These are phyloP conservation scores for Geotrichum histeridarum DNA, from an alignment of 1,139 yeast genomes.

Conservation along the genomic window DNA sequence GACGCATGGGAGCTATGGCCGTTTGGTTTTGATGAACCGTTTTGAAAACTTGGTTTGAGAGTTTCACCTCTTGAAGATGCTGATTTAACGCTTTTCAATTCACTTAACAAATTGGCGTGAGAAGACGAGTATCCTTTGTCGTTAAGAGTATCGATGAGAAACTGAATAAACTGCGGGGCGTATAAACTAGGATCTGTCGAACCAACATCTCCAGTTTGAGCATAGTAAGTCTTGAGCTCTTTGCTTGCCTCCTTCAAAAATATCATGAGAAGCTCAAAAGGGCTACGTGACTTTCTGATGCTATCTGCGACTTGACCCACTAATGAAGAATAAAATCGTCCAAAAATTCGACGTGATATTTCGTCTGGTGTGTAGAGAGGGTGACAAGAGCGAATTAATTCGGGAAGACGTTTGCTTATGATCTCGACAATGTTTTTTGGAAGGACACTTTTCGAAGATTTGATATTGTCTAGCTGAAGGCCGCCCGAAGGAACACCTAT, in stretches of 20 bases:
- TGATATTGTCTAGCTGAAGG: conserved; percentile 9
- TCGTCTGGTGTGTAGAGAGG: conserved; percentile 17
- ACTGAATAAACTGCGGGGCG: conserved; percentile 52
- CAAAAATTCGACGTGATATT: conserved; percentile 20
- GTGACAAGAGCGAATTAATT: not conserved
- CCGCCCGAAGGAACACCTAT: not conserved
- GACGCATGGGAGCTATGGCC: conserved; percentile 10
- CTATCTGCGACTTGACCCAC: conserved; percentile 14
- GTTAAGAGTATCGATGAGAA: conserved; percentile 47
- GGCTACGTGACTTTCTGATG: conserved; percentile 42
- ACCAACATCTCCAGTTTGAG: conserved; percentile 24
- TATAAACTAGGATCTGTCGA: conserved; percentile 46
- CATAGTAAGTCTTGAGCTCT: conserved; percentile 40
- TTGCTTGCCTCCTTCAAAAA: conserved; percentile 63
- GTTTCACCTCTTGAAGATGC: conserved; percentile 17
- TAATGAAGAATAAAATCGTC: conserved; percentile 16
- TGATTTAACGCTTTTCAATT: conserved; percentile 32
- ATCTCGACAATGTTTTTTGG: conserved; percentile 10
- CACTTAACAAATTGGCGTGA: conserved; percentile 29
- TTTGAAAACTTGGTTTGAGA: conserved; percentile 7
- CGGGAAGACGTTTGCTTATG: not conserved
- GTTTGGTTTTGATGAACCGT: not conserved
- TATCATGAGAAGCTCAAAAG: conserved; percentile 61
- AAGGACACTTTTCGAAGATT: conserved; percentile 10
- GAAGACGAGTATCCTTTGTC: conserved; percentile 33